Base-by-base conservation (phyloP, 768 basidiomycete species). In the Cystobasidium ongulense region DNA sequence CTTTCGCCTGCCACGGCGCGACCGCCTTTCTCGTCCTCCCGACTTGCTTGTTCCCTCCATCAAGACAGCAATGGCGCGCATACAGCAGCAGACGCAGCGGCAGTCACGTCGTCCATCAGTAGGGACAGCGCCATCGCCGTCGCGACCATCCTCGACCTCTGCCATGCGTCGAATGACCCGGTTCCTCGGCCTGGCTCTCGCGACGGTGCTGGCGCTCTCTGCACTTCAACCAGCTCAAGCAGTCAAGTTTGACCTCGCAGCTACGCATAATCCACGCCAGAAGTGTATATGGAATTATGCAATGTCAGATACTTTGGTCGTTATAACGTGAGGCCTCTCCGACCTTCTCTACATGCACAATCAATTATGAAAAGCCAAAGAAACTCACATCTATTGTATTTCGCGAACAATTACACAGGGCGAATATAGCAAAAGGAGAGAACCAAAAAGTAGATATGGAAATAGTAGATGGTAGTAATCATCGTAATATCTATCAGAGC, bases 251-350 rank as follows among this genome's bases (percentile, higher is more conserved):
- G 80, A 85, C 41, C 83, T 96, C 27, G 86, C 82, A 36, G 87
- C 92, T 0, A 85, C 85, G 75, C 86, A 87, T 75, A 86, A 88
- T 77, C 93, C 95, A 0, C 82, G 84, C 31, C 79, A 86, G 76
- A 93, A 92, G 82, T 97, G 95, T 82, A 88, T 98, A 72, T 99
- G 96, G 96, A 96, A 99, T 80, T 84, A 89, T 27, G 95, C 88
- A 10, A 90, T 93, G 79, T 82, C 85, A 5, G 88, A 92, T 78
- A 86, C 91, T 5, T 88, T 98, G 39, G 91, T 97, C 80, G 91
- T 99, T 78, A 92, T 96, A 77, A 97, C 95, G 0, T 71, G 43
- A n/a, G 68, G 36, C 50, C 23, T 10, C 15, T n/a, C n/a, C n/a
- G n/a, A n/a, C n/a, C n/a, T n/a, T n/a, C n/a, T n/a, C n/a, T n/a